Evolutionary conservation across 371 early-diverging fungal species (phyloP), one percentile per base, ranked within the genome.

Genomic region (Mucor circinelloides): DNA sequence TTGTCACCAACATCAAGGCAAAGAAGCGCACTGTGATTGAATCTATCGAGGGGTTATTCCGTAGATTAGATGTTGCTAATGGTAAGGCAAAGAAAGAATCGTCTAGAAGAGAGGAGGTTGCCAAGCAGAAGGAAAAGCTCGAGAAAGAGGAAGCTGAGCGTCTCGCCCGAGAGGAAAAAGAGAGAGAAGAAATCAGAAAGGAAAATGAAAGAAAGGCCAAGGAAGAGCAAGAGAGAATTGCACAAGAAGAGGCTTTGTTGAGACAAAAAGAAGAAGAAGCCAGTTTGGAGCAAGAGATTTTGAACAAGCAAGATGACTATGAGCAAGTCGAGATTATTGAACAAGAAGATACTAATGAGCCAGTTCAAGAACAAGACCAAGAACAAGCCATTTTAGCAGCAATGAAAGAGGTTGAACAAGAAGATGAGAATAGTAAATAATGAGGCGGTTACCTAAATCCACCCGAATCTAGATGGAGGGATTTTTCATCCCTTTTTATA

Each of bases 21-120:
- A 76, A 72, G 38, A 81, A 81, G 36, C 69, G 61, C 28, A 66
- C 34, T 7, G 52, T 78, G 10, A 76, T 81, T 27, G 66, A 72
- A n/a, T 38, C 58, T 52, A 72, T 72, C 15, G 62, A 72, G 19
- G 58, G 17, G 6, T n/a, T 72, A 6, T 72, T 72, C 55, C 61
- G 66, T 34, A 57, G 69, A 13, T 34, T 72, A n/a, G 72, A 72
- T 48, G 25, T 25, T 0, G 34, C 60, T n/a, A 68, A 68, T 28
- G 62, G 25, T 13, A 44, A 58, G 28, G 8, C 42, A 7, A 72
- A 68, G 28, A 62, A 58, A 40, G 69, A 67, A 31, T 19, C 36
- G 2, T n/a, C 17, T 2, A 57, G 55, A 25, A 68, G 72, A 65
- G 72, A 68, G 38, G 42, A 68, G 30, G 15, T 40, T 5, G 69